Evolutionary conservation across 768 basidiomycete genomes (phyloP), one percentile per base, ranked within the genome.

Genomic region (Tylopilus rubrobrunneus): DNA sequence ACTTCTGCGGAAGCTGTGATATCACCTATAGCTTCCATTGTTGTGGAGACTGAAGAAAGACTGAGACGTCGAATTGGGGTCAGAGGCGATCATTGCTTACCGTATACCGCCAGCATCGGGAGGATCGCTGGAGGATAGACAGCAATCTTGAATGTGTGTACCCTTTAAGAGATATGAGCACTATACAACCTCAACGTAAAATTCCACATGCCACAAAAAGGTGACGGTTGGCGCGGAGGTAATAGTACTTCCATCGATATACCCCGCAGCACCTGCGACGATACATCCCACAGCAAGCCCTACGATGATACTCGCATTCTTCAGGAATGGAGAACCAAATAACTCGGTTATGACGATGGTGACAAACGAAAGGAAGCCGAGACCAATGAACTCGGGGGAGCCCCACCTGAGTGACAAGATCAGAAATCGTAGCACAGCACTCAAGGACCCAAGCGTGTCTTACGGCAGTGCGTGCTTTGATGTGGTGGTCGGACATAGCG

Each of bases 21-120:
- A 60, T 93, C 91, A 4, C 90, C 90, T 49, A 90, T 92, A 7
- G 88, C 85, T 69, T 92, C 91, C 85, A 92, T 87, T 0, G 85
- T 81, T 0, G 83, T 66, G 0, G 87, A 87, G 7, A 90, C 83
- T 87, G 48, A 11, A 15, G 7, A 42, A 47, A 12, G 7, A 21
- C 25, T 49, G 14, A 42, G 27, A 51, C 12, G 7, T n/a, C 54
- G 59, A 68, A 9, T 31, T 8, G 27, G 1, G 39, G 21, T 31
- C 31, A 2, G 31, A 31, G 8, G 53, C 4, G 28, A 4, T 1
- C 28, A 27, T 39, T 5, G 43, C 69, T 5, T 50, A 81, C 79
- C 67, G 50, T 86, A 85, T 5, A 85, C 82, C 0, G 82, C 79
- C 17, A 85, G 60, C 86, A 74, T 78, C 9, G 82, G 83, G 14